Base-by-base conservation (phyloP, 1,139 yeast genomes). In the Candida tetrigidarum region DNA sequence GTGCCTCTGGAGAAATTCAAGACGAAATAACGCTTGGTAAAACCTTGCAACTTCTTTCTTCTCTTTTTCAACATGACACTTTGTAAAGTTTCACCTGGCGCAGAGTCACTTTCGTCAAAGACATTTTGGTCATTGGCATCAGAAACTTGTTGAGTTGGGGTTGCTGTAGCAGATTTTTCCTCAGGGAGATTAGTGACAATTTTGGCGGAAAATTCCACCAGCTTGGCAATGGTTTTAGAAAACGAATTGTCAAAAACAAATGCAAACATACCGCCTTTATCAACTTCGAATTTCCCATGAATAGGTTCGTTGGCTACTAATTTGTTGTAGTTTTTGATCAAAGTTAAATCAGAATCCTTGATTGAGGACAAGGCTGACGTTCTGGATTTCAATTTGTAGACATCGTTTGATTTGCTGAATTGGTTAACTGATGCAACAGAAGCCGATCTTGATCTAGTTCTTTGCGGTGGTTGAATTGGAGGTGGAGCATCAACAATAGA, bases 231-330 rank as follows among this genome's bases (percentile, higher is more conserved):
- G 37, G 86, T 89, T 58, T 89, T 90, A 32, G 96, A 86, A 54
- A 92, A 90, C 1, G 96, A 86, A 63, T 93, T 93, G 64, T 93
- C 98, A 61, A 93, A 86, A 14, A 93, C 86, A 60, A 93, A 86
- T 0, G 97, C 98, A 67, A 81, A 87, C 60, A 84, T 78, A 1
- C 89, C 88, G 9, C 83, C 84, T 27, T 70, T 68, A 2, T 64
- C 61, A 2, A 85, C 85, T 16, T 74, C 75, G 50, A 84, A 74
- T 29, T 76, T 71, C 0, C 95, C 96, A 46, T 80, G 83, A 41
- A 78, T 78, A 58, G 83, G 64, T 51, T 82, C 84, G 50, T 81
- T 83, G 51, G 70, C 75, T 57, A 53, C 81, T 78, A 60, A 76
- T 59, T 71, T 80, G 67, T 59, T 67, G 57, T 75, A 74, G 48